These are phyloP conservation scores for Colletotrichum zoysiae DNA, from an alignment of 2,329 filamentous ascomycete genomes.

Conservation along the genomic window DNA sequence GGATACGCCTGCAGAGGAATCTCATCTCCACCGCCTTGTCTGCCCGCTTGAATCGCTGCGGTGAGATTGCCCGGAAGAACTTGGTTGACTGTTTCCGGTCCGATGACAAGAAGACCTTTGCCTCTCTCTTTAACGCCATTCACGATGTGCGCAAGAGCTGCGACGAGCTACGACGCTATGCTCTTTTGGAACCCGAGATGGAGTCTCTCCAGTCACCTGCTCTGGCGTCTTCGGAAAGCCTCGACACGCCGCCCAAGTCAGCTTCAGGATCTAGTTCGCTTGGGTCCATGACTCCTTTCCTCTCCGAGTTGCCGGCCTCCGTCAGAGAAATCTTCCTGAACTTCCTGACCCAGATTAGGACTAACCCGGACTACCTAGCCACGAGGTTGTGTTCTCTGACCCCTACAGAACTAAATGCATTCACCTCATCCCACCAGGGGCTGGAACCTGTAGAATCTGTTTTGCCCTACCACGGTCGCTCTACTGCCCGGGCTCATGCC, in stretches of 20 bases:
- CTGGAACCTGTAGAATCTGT: slow-evolving; percentile 88
- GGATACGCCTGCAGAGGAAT: slow-evolving; percentile 79
- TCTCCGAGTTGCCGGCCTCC: slow-evolving; percentile 80
- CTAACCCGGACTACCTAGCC: slow-evolving; percentile 89
- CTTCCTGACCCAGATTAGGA: slow-evolving; percentile 85
- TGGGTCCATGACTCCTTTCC: slow-evolving; percentile 66
- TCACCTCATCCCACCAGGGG: slow-evolving; percentile 83
- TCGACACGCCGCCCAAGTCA: slow-evolving; percentile 33
- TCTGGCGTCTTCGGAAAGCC: slow-evolving; percentile 53
- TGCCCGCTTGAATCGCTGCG: slow-evolving; percentile 79
- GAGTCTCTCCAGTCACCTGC: slow-evolving; percentile 68
- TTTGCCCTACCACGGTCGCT: slow-evolving; percentile 74
- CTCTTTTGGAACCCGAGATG: slow-evolving; percentile 79
- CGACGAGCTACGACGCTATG: slow-evolving; percentile 78
- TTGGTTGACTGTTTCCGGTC: slow-evolving; percentile 82
- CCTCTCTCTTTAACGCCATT: slow-evolving; percentile 79
- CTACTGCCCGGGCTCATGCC: slow-evolving; percentile 61
- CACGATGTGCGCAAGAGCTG: slow-evolving; percentile 84
- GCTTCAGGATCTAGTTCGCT: slow-evolving; percentile 52
- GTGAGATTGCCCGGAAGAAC: slow-evolving; percentile 80
- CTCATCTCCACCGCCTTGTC: slow-evolving; percentile 81
- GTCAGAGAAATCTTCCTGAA: slow-evolving; percentile 81
- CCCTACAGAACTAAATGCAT: slow-evolving; percentile 79
- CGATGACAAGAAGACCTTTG: slow-evolving; percentile 84
- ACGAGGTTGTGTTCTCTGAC: slow-evolving; percentile 82